Evolutionary conservation across 139 green algal species (phyloP).

Genomic region (Tetradesmus obliquus): DNA sequence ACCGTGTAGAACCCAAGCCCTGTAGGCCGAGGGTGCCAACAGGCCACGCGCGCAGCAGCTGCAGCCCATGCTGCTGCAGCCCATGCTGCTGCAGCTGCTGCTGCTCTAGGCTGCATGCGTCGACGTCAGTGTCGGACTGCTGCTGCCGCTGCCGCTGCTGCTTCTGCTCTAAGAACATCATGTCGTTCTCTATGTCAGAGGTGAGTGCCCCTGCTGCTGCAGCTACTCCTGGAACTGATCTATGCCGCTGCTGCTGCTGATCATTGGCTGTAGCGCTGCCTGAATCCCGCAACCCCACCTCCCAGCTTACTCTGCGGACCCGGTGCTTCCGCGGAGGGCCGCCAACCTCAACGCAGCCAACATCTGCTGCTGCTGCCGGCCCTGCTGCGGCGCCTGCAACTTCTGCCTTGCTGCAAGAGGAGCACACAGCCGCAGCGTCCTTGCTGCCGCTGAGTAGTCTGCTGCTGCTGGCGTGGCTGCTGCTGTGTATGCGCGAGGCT

Average conservation of each 20-base stretch:
- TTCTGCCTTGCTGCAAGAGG: not conserved
- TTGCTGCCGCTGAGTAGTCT: not conserved
- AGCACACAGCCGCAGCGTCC: not conserved
- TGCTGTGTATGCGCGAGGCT: not conserved
- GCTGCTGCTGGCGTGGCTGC: not conserved
- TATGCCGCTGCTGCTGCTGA: not conserved
- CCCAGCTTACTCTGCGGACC: not conserved
- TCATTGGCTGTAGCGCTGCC: not conserved
- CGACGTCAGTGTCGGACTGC: not conserved
- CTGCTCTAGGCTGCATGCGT: not conserved
- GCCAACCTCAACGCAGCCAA: not conserved
- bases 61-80: not conserved
- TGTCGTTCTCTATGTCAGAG: not conserved
- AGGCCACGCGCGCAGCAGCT: not conserved
- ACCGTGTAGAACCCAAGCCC: not conserved
- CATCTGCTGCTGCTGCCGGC: not conserved
- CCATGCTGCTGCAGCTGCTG: not conserved
- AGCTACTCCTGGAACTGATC: not conserved
- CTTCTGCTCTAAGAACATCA: not conserved
- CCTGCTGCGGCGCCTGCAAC: not conserved
- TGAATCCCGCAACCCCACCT: not conserved
- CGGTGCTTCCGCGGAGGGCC: not conserved
- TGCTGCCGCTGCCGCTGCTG: not conserved
- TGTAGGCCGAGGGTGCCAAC: not conserved
- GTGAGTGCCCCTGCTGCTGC: not conserved